Conservation (phyloP, 1,284 basidiomycete species). For the Inonotus obliquus region DNA sequence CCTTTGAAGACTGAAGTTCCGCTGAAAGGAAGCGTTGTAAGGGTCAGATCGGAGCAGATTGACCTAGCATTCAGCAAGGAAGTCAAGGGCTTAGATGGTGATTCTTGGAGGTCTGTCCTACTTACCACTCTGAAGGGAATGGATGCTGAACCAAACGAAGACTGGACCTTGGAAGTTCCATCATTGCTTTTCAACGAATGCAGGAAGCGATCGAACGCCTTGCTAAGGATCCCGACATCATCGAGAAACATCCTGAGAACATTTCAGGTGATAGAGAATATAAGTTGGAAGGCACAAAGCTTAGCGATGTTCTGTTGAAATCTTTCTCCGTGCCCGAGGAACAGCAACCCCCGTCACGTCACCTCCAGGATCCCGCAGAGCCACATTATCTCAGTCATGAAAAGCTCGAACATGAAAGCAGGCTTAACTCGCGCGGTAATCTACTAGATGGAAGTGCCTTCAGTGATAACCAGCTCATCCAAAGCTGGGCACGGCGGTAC, state of each 20-base stretch:
- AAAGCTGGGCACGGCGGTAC: constrained; percentile 73
- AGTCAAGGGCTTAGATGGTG: constrained; percentile 41
- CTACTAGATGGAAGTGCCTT: constrained; percentile 45
- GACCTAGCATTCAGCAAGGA: constrained; percentile 51
- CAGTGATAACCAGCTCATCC: constrained; percentile 63
- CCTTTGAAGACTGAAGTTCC: constrained; percentile 44
- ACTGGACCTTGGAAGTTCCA: constrained; percentile 68
- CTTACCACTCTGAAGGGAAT: neutral
- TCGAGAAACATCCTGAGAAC: constrained; percentile 32
- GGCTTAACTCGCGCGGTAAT: constrained; percentile 23
- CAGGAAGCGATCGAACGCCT: constrained; percentile 59
- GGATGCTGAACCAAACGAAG: constrained; percentile 26
- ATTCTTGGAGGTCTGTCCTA: constrained; percentile 50
- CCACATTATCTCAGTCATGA: constrained; percentile 32
- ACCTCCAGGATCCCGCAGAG: constrained; percentile 32
- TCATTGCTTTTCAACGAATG: constrained; percentile 68
- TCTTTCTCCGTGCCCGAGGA: constrained; percentile 32
- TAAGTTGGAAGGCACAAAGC: constrained; percentile 60
- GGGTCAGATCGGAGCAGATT: constrained; percentile 43
- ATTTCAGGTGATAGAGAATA: constrained; percentile 36
- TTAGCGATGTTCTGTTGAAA: constrained; percentile 64
- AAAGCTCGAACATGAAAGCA: constrained; percentile 32
- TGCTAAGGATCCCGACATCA: constrained; percentile 47
- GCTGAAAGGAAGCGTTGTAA: constrained; percentile 51
- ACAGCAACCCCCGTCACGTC: constrained; percentile 13